Percentiles rank a stretch among this genome's conserved stretches.
These are phyloP conservation scores for Geotrichum citri-aurantii DNA, from an alignment of 1,139 yeast species.

Conservation along the genomic window DNA sequence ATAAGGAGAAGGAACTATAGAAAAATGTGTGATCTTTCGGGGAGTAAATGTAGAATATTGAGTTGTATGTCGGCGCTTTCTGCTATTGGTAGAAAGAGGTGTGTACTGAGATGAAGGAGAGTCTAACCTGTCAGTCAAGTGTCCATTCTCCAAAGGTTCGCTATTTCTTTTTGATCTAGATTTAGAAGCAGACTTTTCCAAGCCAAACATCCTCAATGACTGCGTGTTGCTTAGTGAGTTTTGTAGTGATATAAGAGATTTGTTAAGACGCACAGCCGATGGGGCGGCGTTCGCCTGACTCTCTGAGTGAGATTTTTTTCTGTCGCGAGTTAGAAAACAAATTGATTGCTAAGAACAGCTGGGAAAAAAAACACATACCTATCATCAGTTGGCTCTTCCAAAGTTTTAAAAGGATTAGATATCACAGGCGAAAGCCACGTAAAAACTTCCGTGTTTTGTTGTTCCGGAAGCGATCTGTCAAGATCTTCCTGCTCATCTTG, in stretches of 20 bases:
- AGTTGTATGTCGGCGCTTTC: conserved; percentile 3
- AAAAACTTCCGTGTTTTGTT: background rate
- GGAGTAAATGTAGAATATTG: conserved; percentile 5
- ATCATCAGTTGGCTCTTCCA: background rate
- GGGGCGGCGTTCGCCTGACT: background rate
- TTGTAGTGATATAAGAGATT: background rate
- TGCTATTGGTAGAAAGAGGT: background rate
- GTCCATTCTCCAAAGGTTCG: background rate
- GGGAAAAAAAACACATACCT: background rate
- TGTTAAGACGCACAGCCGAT: background rate
- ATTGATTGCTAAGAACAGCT: background rate
- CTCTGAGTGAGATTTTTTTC: background rate
- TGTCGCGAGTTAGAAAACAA: background rate
- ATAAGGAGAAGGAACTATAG: conserved; percentile 7
- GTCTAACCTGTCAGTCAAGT: background rate
- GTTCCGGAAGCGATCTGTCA: background rate
- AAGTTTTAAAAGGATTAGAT: background rate
- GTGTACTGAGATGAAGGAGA: conserved; percentile 5
- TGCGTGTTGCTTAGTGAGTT: background rate
- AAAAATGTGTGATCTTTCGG: conserved; percentile 9
- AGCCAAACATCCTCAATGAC: background rate
- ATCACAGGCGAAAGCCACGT: background rate
- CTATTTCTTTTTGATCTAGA: background rate
- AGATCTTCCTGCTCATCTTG: background rate
- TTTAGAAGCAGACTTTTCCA: background rate